Conservation (phyloP, 257 asterid genomes). For the Prunella vulgaris region DNA sequence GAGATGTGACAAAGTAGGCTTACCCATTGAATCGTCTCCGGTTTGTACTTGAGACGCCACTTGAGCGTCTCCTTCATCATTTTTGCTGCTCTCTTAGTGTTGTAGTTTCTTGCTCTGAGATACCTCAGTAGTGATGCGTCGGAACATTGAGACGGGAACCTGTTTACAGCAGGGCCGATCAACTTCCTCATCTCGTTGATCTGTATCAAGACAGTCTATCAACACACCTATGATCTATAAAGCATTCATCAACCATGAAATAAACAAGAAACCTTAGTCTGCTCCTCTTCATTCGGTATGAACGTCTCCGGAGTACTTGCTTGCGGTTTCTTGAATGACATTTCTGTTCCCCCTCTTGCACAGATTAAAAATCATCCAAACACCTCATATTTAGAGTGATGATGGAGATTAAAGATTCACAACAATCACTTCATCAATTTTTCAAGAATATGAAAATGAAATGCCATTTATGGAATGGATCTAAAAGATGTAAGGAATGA, state of each 20-base stretch:
- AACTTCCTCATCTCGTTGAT: conserved; percentile 38
- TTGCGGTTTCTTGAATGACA: conserved; percentile 32
- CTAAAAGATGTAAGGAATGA: neutral
- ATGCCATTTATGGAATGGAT: neutral
- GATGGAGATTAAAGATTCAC: neutral
- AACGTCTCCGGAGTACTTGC: conserved; percentile 21
- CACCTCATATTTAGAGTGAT: neutral
- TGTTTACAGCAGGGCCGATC: conserved; percentile 40
- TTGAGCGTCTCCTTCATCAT: conserved; percentile 56
- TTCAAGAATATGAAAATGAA: neutral
- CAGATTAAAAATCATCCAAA: conserved; percentile 4
- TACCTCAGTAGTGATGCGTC: conserved; percentile 48
- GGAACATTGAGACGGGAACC: conserved; percentile 36
- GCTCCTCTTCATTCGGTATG: conserved; percentile 32
- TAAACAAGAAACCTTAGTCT: conserved; percentile 38
- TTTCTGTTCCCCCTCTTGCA: conserved; percentile 22
- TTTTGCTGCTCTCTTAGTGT: conserved; percentile 43
- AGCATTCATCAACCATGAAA: no score
- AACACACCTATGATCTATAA: neutral
- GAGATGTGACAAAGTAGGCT: neutral
- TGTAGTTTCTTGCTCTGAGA: conserved; percentile 60
- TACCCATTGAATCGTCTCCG: conserved; percentile 62
- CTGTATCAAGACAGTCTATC: conserved; percentile 27
- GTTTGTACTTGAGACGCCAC: conserved; percentile 58
- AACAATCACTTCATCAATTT: neutral